A percentile compares a stretch with the other conserved stretches of the same genome.
Evolutionary conservation across 495 filamentous ascomycete species (phyloP).

Genomic region (Aspergillus baeticus): DNA sequence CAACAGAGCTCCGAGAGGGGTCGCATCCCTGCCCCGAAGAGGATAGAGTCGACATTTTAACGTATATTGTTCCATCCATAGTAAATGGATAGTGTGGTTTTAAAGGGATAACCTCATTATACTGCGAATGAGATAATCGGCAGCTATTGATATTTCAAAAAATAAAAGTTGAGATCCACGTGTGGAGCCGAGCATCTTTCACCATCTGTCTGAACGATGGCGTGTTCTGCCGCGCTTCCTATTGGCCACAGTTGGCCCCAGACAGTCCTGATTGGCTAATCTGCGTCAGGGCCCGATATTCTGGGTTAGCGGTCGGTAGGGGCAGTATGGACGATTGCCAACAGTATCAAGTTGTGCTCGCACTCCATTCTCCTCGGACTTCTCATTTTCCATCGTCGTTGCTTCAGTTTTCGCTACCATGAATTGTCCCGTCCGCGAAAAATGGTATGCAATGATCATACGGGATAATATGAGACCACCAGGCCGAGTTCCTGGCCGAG

Average conservation of each 20-base stretch:
- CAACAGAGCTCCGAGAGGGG: too few species aligned
- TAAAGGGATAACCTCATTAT: slow-evolving; percentile 16
- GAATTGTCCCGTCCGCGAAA: neutral
- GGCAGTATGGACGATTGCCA: neutral
- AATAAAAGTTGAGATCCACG: slow-evolving; percentile 14
- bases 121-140: neutral
- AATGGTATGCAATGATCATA: neutral
- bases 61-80: neutral
- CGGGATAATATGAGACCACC: too few species aligned
- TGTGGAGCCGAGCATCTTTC: slow-evolving; percentile 27
- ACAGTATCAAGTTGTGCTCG: neutral
- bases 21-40: too few species aligned
- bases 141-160: neutral
- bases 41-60: neutral
- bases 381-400: neutral
- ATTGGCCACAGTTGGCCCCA: slow-evolving; percentile 19
- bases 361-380: neutral
- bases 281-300: neutral
- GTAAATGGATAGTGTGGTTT: neutral
- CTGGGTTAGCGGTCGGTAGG: neutral
- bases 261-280: neutral
- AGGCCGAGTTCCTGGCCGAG: neutral
- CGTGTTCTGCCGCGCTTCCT: slow-evolving; percentile 27
- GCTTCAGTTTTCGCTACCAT: neutral
- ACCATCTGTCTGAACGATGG: slow-evolving; percentile 35